Percentiles rank a stretch among this genome's conserved stretches.
phyloP scores from a whole-genome alignment of 352 stramenopile genomes.

The Pilasporangium apinafurcum region DNA sequence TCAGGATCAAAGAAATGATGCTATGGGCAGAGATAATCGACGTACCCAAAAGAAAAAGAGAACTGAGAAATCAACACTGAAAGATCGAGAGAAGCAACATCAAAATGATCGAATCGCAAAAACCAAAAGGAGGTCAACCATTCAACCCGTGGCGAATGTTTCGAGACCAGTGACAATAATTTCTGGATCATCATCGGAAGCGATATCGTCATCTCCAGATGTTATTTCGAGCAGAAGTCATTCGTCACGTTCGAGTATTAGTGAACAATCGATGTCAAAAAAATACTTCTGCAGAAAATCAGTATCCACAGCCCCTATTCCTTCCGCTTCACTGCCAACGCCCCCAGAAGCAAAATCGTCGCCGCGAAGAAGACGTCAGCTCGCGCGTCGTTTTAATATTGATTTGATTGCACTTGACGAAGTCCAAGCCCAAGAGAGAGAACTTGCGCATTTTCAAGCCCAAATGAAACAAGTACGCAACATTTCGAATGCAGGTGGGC shows the following conservation, averaged over 20 bases:
- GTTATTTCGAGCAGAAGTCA: no score
- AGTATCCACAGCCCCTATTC: neutral
- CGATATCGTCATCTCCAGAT: neutral
- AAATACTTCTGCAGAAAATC: constrained; percentile 3
- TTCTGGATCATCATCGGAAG: neutral
- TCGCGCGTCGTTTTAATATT: neutral
- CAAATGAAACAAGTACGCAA: constrained; percentile 13
- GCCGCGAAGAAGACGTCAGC: neutral
- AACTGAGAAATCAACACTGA: no score
- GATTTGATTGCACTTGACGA: constrained; percentile 20
- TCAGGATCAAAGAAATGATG: no score
- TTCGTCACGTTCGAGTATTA: no score
- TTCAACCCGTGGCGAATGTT: no score
- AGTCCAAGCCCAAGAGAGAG: constrained; percentile 30
- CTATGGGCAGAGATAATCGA: no score
- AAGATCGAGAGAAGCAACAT: no score
- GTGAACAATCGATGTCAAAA: no score
- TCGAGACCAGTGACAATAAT: neutral
- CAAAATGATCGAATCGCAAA: no score
- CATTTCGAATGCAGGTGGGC: no score
- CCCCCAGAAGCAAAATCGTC: neutral
- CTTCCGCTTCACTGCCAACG: neutral
- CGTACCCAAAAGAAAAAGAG: no score
- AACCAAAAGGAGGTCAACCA: no score
- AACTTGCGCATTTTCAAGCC: constrained; percentile 22